Evolutionary conservation across 257 asterid genomes (phyloP).

Genomic region (Nicotiana knightiana): DNA sequence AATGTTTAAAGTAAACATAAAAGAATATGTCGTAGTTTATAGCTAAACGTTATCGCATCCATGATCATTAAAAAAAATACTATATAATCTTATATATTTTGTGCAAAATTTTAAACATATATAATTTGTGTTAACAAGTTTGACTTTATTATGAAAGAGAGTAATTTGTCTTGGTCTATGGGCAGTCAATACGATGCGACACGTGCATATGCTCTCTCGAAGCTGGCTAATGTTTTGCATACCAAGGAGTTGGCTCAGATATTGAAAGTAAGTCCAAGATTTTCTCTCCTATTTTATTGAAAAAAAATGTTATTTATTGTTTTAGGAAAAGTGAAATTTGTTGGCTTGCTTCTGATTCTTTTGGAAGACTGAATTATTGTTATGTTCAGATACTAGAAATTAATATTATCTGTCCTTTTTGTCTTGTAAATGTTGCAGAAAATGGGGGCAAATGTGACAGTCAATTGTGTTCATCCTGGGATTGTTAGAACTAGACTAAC

Average conservation of each 20-base stretch:
- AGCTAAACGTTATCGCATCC: too few relatives aligned
- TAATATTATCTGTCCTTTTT: background rate
- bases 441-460: conserved; percentile 82
- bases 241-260: conserved; percentile 88
- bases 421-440: conserved; percentile 42
- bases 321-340: conserved; percentile 28
- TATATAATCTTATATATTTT: too few relatives aligned
- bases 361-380: background rate
- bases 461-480: conserved; percentile 94
- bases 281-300: background rate
- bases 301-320: background rate
- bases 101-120: too few relatives aligned
- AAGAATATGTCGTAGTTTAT: too few relatives aligned
- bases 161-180: conserved; percentile 23
- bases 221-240: conserved; percentile 96
- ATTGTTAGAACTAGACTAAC: conserved; percentile 93
- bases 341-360: conserved; percentile 18
- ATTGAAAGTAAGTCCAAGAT: conserved; percentile 39
- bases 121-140: conserved; percentile 5
- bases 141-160: conserved; percentile 33
- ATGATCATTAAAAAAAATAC: too few relatives aligned
- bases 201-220: conserved; percentile 98
- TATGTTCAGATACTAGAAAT: background rate
- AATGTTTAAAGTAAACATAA: too few relatives aligned
- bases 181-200: conserved; percentile 86